These are phyloP conservation scores for Leavenworthia alabamica DNA, from an alignment of 345 rosid genomes.

Conservation along the genomic window DNA sequence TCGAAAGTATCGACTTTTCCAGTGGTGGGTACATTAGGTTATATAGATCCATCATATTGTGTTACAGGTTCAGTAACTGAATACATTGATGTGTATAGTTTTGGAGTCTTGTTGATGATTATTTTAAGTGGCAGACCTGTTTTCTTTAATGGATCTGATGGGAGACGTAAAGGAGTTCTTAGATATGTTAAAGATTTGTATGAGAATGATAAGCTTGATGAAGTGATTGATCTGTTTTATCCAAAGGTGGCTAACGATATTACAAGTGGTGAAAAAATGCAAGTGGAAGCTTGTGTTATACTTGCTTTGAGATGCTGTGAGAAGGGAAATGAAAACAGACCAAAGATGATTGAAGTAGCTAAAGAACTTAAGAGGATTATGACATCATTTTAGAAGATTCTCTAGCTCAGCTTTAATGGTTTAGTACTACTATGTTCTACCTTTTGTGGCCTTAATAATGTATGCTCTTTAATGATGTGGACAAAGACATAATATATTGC, in stretches of 20 bases:
- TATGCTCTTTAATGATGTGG: too few species aligned
- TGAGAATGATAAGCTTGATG: not conserved
- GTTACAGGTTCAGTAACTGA: not conserved
- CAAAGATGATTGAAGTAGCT: constrained; percentile 18
- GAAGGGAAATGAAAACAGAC: constrained; percentile 6
- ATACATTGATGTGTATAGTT: not conserved
- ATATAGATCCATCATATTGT: not conserved
- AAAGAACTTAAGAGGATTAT: constrained; percentile 7
- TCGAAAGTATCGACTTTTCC: not conserved
- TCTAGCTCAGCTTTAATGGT: too few species aligned
- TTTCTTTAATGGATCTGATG: too few species aligned
- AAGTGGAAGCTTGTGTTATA: not conserved
- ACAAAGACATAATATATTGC: too few species aligned
- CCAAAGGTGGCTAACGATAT: too few species aligned
- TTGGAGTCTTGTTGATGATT: constrained; percentile 14
- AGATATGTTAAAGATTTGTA: not conserved
- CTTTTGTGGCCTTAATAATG: too few species aligned
- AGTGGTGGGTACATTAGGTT: not conserved
- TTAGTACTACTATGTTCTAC: too few species aligned
- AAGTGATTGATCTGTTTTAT: not conserved
- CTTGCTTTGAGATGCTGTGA: constrained; percentile 20
- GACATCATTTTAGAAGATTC: not conserved
- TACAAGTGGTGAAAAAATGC: not conserved
- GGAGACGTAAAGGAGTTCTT: too few species aligned
- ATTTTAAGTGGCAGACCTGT: constrained; percentile 6